Evolutionary conservation across 208 protist species (phyloP), one percentile per base, ranked within the genome.

Genomic region (Leishmania turanica): DNA sequence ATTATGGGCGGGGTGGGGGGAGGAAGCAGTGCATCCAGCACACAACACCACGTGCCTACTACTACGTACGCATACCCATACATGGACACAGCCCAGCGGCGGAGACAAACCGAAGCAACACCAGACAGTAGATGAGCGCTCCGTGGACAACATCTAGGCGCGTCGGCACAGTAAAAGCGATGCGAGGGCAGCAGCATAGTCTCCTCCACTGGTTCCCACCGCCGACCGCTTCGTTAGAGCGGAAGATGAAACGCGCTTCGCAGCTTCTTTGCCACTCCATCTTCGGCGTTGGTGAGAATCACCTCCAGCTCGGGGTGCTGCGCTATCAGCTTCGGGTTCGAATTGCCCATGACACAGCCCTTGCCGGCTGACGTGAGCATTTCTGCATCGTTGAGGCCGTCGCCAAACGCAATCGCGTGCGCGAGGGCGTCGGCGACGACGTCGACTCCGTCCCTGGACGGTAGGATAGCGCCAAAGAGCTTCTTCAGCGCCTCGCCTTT

Each of bases 271-370:
- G 87, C 86, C 1, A 90, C 87, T 24, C 90, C 89, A 66, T 94
- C 87, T 42, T 94, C 83, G 62, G 64, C 70, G 79, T 91, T 90
- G 49, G 73, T 53, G 24, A 47, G 79, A 37, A 92, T 81, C 40
- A 92, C 84, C 79, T 92, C 89, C 73, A 94, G 54, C 21, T 87
- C 78, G 3, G 82, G 79, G 73, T 84, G 83, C 66, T 77, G 74
- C 45, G 74, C 81, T 53, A 83, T 87, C 31, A 94, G 78, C 42
- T 82, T 81, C 24, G 88, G 85, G 60, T 86, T 86, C 0, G 83
- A 82, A 75, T 94, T 94, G 19, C 70, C 74, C 90, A 94, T 92
- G 24, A 92, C 78, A 51, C 81, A 94, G 7, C 90, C 88, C 70
- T 91, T 88, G 1, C 89, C 90, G 7, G 72, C 83, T 65, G 78